Evolutionary conservation across 768 basidiomycete species (phyloP), one percentile per base, ranked within the genome.

Genomic region (Termitomyces sp.): DNA sequence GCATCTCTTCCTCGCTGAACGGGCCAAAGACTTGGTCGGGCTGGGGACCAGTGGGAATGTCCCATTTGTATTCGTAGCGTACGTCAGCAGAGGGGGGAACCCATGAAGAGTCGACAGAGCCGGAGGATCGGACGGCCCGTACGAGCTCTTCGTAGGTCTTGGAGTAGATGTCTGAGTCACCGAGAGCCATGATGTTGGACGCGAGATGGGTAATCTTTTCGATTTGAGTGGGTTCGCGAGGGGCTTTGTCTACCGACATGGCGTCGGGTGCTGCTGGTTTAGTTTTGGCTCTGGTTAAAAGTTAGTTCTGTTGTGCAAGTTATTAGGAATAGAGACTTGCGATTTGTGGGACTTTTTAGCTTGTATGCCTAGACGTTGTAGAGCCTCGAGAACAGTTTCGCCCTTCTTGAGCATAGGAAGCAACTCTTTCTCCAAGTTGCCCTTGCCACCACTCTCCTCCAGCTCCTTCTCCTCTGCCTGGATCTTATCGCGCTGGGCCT

Each of bases 341-440:
- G 38, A 59, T 71, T 74, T 76, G 69, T 73, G 77, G 61, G 74
- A 72, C 72, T 80, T 86, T 73, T 87, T 91, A 46, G 86, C 82
- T 67, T 82, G 81, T 5, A 77, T 75, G 11, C 96, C 96, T 4
- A 98, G 75, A 20, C 97, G 84, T 66, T 94, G 91, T 50, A 99
- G 74, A 15, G 94, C 93, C 70, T 94, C 91, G 36, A 98, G 77
- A 2, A 98, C 89, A 0, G 92, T 92, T 74, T 98, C 97, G 1
- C 95, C 94, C 67, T 90, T 89, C 74, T 91, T 90, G 68, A 98
- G 81, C 74, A 90, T 79, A 9, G 78, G 76, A 2, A 97, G 77
- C 2, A 98, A 79, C 64, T 91, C 78, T 64, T 80, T 77, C 69
- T 92, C 86, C 66, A 91, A 67, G 9, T 81, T 79, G 55, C 75